Percentiles rank a stretch among this genome's conserved stretches.
phyloP scores from a whole-genome alignment of 2,329 filamentous ascomycete species.

The Rasamsonia emersonii region DNA sequence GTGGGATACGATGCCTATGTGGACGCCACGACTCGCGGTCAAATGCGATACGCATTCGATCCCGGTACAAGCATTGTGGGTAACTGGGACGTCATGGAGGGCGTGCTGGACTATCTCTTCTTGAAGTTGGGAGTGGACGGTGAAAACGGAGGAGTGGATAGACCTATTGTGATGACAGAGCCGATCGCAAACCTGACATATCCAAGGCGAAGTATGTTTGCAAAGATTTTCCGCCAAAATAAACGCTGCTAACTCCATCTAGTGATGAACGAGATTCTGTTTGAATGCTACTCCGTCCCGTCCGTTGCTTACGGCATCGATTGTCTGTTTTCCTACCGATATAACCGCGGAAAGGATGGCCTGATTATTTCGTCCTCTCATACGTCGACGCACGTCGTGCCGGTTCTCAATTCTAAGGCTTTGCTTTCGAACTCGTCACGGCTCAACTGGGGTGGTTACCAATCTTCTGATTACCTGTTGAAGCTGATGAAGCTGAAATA shows the following conservation, averaged over 20 bases:
- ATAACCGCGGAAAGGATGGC: constrained; percentile 81
- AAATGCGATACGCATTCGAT: constrained; percentile 87
- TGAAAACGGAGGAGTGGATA: constrained; percentile 63
- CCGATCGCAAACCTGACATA: constrained; percentile 86
- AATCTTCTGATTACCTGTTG: constrained; percentile 81
- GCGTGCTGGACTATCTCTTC: constrained; percentile 87
- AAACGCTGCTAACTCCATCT: constrained; percentile 17
- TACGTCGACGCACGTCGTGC: constrained; percentile 90
- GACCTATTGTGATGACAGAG: constrained; percentile 92
- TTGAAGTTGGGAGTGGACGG: constrained; percentile 82
- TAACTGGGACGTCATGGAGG: constrained; percentile 98
- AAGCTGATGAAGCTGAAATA: constrained; percentile 90
- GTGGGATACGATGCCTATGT: constrained; percentile 88
- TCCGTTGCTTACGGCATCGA: constrained; percentile 92
- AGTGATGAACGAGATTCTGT: constrained; percentile 97
- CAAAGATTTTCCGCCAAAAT: background rate
- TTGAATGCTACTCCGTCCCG: constrained; percentile 88
- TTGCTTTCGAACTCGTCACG: constrained; percentile 77
- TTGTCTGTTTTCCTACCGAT: constrained; percentile 87
- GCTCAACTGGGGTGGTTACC: constrained; percentile 89
- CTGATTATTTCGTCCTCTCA: constrained; percentile 87
- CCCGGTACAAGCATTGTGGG: constrained; percentile 81
- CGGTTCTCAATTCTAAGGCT: constrained; percentile 78
- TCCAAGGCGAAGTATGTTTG: constrained; percentile 66
- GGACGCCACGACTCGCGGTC: constrained; percentile 83